Base-by-base conservation (phyloP, 2,329 filamentous ascomycete genomes). In the Xylaria sp. region DNA sequence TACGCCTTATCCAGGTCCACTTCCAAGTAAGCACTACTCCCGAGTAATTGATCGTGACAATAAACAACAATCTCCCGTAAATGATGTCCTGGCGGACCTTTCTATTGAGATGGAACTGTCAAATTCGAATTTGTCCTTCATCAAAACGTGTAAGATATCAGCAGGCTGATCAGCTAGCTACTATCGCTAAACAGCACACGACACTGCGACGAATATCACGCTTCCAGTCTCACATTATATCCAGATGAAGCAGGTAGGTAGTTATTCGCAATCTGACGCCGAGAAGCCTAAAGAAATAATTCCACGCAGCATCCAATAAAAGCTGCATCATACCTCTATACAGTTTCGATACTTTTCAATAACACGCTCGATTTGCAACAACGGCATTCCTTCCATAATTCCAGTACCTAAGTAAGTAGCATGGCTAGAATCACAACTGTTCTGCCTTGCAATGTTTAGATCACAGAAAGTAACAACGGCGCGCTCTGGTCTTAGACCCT, bases 231-330 rank as follows among this genome's bases (percentile, higher is more conserved):
- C n/a, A n/a, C n/a, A 20, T 10, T 28, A 28, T 23, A 13, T 13
- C 6, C 8, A 3, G 23, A 25, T 52, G 10, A 20, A 20, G 43
- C 8, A 48, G 5, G 18, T 39, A 31, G 33, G 62, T 58, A 41
- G n/a, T 28, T 8, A n/a, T 56, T 66, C 64, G 57, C 64, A 62
- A 56, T 48, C 64, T 57, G 64, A 62, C 55, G n/a, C 39, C 20
- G 46, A 33, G 58, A 54, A 23, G 9, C 28, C 25, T 5, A 10
- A 36, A 1, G 2, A 36, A 10, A 31, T 49, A 56, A 36, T 28
- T 41, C 28, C 20, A 56, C 36, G 31, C 43, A 36, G 28, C 12
- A 23, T 20, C 36, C 36, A 65, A 59, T 64, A 59, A 54, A 65
- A 28, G 0, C n/a, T 52, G 13, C 48, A 28, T 52, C 4, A 33